phyloP scores from a whole-genome alignment of 345 rosid species.

The Citrus reticulata region DNA sequence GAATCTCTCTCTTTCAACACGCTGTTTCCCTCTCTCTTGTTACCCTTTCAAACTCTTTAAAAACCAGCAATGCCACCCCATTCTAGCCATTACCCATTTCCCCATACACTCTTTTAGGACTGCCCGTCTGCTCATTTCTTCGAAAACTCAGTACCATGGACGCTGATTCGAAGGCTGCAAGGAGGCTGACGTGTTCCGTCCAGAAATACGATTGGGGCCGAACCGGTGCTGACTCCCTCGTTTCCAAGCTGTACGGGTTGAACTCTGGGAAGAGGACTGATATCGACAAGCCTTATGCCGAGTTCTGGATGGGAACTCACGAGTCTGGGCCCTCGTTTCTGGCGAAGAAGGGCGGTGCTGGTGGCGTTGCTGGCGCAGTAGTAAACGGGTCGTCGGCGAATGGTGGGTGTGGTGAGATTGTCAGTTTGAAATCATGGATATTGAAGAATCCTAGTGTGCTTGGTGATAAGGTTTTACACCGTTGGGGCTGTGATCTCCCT shows the following conservation, averaged over 20 bases:
- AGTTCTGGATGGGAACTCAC: slow-evolving; percentile 88
- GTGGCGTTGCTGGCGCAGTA: slow-evolving; percentile 5
- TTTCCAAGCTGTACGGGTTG: slow-evolving; percentile 56
- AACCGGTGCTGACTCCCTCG: slow-evolving; percentile 59
- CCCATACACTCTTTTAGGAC: not conserved
- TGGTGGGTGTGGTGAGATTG: slow-evolving; percentile 1
- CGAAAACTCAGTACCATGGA: slow-evolving; percentile 15
- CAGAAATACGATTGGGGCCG: slow-evolving; percentile 91
- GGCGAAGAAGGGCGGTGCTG: slow-evolving; percentile 1
- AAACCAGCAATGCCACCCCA: slow-evolving; percentile 23
- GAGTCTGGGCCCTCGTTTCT: slow-evolving; percentile 81
- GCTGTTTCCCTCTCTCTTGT: slow-evolving; percentile 25
- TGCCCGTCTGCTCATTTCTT: not conserved
- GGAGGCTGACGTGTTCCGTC: slow-evolving; percentile 58
- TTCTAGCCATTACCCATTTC: not conserved
- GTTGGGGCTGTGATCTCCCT: slow-evolving; percentile 98
- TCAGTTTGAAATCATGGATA: slow-evolving; percentile 71
- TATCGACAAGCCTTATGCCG: slow-evolving; percentile 59
- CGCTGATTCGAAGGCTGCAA: slow-evolving; percentile 17
- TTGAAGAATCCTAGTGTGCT: slow-evolving; percentile 63
- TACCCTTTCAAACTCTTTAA: slow-evolving; percentile 38
- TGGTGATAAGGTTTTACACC: slow-evolving; percentile 64
- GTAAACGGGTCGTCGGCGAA: slow-evolving; percentile 28
- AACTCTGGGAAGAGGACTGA: slow-evolving; percentile 51
- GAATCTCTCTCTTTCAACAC: slow-evolving; percentile 1